phyloP scores from a whole-genome alignment of 1,284 basidiomycete species.

The Pseudozyma sp. region DNA sequence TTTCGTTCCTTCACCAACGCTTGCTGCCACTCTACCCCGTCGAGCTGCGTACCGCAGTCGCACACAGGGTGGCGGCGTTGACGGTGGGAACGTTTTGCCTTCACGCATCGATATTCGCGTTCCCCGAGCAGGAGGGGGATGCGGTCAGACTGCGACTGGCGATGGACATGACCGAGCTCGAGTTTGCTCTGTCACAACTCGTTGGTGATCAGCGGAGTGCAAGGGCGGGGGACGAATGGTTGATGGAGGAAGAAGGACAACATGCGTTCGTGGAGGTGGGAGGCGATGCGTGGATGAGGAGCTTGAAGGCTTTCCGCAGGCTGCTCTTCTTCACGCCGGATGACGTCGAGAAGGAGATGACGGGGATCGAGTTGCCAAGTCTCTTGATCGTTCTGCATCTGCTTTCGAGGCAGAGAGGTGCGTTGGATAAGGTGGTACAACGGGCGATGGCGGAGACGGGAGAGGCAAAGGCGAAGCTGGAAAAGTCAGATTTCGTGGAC shows the following conservation, averaged over 20 bases:
- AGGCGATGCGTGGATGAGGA: not conserved
- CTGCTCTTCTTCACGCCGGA: constrained; percentile 14
- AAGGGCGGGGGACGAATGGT: not conserved
- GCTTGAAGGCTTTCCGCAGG: constrained; percentile 20
- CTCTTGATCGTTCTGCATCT: constrained; percentile 15
- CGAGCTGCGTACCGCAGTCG: not conserved
- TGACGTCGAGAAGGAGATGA: constrained; percentile 11
- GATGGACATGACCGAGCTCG: constrained; percentile 93
- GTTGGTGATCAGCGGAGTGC: constrained; percentile 16
- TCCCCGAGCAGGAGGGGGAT: constrained; percentile 75
- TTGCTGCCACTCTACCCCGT: constrained; percentile 15
- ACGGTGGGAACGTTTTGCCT: constrained; percentile 76
- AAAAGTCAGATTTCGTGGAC: constrained; percentile 2
- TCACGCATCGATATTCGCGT: constrained; percentile 81
- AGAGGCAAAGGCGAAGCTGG: not conserved
- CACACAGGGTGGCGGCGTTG: not conserved
- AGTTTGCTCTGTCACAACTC: constrained; percentile 76
- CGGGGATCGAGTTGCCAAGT: not conserved
- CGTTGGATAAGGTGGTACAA: constrained; percentile 5
- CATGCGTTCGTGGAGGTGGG: not conserved
- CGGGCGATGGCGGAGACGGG: not conserved
- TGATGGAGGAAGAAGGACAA: not conserved
- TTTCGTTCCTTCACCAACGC: constrained; percentile 8
- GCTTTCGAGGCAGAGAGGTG: constrained; percentile 3
- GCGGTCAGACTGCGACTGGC: constrained; percentile 89